Base-by-base conservation (phyloP, 371 early-diverging fungal genomes). In the Rhizomucor pusillus region DNA sequence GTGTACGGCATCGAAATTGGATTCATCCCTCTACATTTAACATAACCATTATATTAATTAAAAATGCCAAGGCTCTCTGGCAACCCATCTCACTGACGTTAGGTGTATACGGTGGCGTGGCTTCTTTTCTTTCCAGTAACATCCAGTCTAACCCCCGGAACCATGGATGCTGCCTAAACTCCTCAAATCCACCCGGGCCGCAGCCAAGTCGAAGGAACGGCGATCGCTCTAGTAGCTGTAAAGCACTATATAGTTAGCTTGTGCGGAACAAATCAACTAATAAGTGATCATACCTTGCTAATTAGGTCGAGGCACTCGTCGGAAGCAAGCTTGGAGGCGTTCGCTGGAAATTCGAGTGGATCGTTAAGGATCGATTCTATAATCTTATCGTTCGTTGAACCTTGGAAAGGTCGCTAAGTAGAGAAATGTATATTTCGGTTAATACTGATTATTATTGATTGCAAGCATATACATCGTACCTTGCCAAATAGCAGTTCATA, bases 1-100 rank as follows among this genome's bases (percentile, higher is more conserved):
- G 65, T 93, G 90, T 10, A 93, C 90, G 18, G 93, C 92, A 71
- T 98, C 97, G 78, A 96, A 98, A 59, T 92, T 92, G 54, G 85
- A 72, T 61, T 75, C 62, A 43, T 89, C 77, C 22, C 70, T 69
- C 59, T 79, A 66, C 47, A 62, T 29, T 59, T 62, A 50, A 65
- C 62, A 5, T 23, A 39, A 10, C 43, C 43, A 39, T 25, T 23
- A 40, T 37, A 3, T 35, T 46, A 12, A n/a, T 16, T 5, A 9
- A 23, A 20, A 36, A 0, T 34, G 34, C 11, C 2, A 18, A 19
- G 20, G 1, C n/a, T n/a, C n/a, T n/a, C n/a, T n/a, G n/a, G n/a
- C n/a, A n/a, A n/a, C n/a, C n/a, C n/a, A n/a, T 29, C 3, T 29
- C 29, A 52, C 60, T 61, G 65, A 75, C 75, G 43, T 77, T 81